Base-by-base conservation (phyloP, 345 rosid species). In the Eucalyptus marginata region DNA sequence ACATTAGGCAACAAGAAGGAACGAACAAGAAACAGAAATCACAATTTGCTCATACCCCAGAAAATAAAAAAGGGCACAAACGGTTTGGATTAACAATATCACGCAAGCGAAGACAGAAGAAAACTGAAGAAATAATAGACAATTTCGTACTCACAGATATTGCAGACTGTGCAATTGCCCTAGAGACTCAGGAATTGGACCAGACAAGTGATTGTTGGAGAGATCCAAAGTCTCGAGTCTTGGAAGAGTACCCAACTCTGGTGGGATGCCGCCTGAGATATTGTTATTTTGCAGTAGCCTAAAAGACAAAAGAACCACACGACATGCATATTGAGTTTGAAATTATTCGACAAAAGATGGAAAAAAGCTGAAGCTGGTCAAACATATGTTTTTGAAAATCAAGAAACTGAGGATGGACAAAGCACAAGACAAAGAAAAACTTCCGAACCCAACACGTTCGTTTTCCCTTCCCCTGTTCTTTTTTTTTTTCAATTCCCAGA, bases 251-350 rank as follows among this genome's bases (percentile, higher is more conserved):
- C 96, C 98, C 22, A 97, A 91, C 90, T 95, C 95, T 15, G 93
- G 91, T 86, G 98, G 99, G 87, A 97, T 95, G 91, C 90, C 91
- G 46, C 99, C 99, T n/a, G 98, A 94, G 88, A 97, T 92, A 90
- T 96, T 96, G 90, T 97, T 97, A 94, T 96, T 97, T 93, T 97
- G 99, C 96, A 97, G 89, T 90, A 95, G 92, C 93, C 99, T 97
- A 92, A 89, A 92, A 90, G 29, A 20, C 47, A 7, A 76, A 40
- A 40, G 47, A 40, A 40, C 84, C 84, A 10, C 84, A 40, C 8
- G 47, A 76, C 47, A 76, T 13, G 84, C 84, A 36, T 20, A 6
- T 40, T 6, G 40, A 76, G 84, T 12, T 56, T 24, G 44, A 71
- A 76, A 87, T 49, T 58, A 89, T 20, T 22, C 90, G 4, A 46